Conservation (phyloP, 495 filamentous ascomycete genomes). For the Penicillium egyptiacum region DNA sequence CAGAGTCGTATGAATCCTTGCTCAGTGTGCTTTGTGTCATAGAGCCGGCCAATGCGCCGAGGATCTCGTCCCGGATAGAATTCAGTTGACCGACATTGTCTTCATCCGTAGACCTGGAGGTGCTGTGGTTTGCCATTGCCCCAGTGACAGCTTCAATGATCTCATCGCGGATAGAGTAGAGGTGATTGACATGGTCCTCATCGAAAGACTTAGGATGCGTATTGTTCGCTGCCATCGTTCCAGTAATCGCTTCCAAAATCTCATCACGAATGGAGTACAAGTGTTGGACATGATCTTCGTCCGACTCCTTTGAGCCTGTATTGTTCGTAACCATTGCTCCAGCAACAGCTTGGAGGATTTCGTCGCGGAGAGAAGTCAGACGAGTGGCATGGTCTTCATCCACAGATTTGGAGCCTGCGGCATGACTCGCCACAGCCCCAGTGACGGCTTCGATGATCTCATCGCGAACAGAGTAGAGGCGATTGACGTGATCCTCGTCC, state of each 20-base stretch:
- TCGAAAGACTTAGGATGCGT: background rate
- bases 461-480: slow-evolving; percentile 22
- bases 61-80: slow-evolving; percentile 42
- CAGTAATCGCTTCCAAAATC: slow-evolving; percentile 52
- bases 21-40: slow-evolving; percentile 48
- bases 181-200: slow-evolving; percentile 9
- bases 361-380: slow-evolving; percentile 29
- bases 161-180: slow-evolving; percentile 14
- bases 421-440: slow-evolving; percentile 41
- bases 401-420: slow-evolving; percentile 41
- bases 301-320: slow-evolving; percentile 1
- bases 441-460: slow-evolving; percentile 50
- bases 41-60: slow-evolving; percentile 40
- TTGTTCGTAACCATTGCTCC: slow-evolving; percentile 36
- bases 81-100: slow-evolving; percentile 31
- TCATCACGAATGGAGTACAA: slow-evolving; percentile 6
- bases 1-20: slow-evolving; percentile 48
- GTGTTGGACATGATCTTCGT: slow-evolving; percentile 8
- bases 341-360: slow-evolving; percentile 49
- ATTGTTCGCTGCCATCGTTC: slow-evolving; percentile 8
- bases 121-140: slow-evolving; percentile 52
- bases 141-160: slow-evolving; percentile 22
- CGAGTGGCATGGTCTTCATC: slow-evolving; percentile 18
- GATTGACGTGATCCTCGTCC: slow-evolving; percentile 13
- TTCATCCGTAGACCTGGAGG: slow-evolving; percentile 20